Percentiles rank a stretch among this genome's conserved stretches.
phyloP scores from a whole-genome alignment of 306 rosid species.

The Gillenia trifoliata region DNA sequence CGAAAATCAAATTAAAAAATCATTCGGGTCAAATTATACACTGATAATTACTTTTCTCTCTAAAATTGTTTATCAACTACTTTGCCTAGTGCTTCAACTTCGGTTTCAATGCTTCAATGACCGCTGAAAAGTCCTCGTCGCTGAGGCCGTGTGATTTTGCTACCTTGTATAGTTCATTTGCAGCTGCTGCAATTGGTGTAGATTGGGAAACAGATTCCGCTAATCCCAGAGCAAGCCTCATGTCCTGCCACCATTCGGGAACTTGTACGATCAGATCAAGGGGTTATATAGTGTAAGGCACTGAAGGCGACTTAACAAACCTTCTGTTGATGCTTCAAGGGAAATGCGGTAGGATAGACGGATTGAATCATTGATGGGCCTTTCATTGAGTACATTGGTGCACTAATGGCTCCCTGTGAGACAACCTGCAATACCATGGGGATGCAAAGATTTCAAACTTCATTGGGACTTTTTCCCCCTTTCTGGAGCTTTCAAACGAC shows the following conservation, averaged over 20 bases:
- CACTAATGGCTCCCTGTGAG: slow-evolving; percentile 93
- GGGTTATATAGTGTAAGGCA: not conserved
- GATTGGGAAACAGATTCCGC: slow-evolving; percentile 93
- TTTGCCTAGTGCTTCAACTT: slow-evolving; percentile 42
- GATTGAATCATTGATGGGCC: slow-evolving; percentile 95
- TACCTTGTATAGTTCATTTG: slow-evolving; percentile 87
- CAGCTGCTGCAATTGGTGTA: slow-evolving; percentile 85
- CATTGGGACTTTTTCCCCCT: not conserved
- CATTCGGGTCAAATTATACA: not conserved
- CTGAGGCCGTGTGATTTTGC: slow-evolving; percentile 85
- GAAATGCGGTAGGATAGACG: slow-evolving; percentile 78
- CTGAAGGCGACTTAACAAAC: slow-evolving; percentile 31
- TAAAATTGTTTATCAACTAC: not conserved
- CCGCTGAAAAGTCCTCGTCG: slow-evolving; percentile 93
- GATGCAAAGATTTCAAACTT: not conserved
- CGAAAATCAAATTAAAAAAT: not conserved
- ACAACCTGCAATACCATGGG: slow-evolving; percentile 53
- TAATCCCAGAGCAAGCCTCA: slow-evolving; percentile 86
- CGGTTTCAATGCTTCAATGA: slow-evolving; percentile 80
- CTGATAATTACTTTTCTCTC: not conserved
- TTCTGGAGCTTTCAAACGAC: not conserved
- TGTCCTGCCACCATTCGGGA: slow-evolving; percentile 52
- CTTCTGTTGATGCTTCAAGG: slow-evolving; percentile 97
- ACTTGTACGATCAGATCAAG: not conserved
- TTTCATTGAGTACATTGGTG: slow-evolving; percentile 83